Percentiles rank a stretch among this genome's conserved stretches.
Evolutionary conservation across 2,329 filamentous ascomycete species (phyloP).

Genomic region (Verticillium isaacii): DNA sequence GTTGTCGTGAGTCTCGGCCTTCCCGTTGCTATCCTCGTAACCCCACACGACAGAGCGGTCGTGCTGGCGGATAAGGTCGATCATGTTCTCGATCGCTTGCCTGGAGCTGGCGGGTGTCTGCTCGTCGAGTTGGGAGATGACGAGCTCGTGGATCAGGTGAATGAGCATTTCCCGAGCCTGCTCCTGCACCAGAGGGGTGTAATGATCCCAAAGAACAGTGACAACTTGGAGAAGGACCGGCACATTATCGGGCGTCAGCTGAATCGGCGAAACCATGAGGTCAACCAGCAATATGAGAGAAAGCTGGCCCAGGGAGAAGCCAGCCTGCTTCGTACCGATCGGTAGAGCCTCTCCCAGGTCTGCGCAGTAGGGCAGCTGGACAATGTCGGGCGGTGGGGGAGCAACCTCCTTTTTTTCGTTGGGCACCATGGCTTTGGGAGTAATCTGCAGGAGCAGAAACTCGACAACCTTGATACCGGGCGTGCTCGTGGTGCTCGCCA

Average conservation of each 20-base stretch:
- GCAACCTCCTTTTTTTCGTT: constrained; percentile 71
- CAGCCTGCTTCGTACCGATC: constrained; percentile 84
- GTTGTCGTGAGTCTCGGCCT: constrained; percentile 68
- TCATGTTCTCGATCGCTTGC: constrained; percentile 76
- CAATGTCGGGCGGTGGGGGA: constrained; percentile 67
- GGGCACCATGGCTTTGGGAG: constrained; percentile 94
- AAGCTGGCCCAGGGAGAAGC: constrained; percentile 87
- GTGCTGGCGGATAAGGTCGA: constrained; percentile 80
- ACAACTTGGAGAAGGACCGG: constrained; percentile 87
- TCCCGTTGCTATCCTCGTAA: constrained; percentile 89
- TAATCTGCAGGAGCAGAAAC: constrained; percentile 85
- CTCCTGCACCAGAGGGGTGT: constrained; percentile 90
- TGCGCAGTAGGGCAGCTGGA: constrained; percentile 80
- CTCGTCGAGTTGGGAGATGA: constrained; percentile 74
- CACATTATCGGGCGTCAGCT: constrained; percentile 72
- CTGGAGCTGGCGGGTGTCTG: constrained; percentile 58
- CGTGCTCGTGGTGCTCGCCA: constrained; percentile 72
- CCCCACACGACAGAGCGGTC: constrained; percentile 85
- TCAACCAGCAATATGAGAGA: constrained; percentile 93
- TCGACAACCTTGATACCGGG: constrained; percentile 88
- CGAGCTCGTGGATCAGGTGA: constrained; percentile 91
- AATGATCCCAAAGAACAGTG: constrained; percentile 94
- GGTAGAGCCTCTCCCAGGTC: constrained; percentile 76
- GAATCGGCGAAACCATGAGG: constrained; percentile 87
- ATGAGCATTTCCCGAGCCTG: constrained; percentile 97